phyloP scores from a whole-genome alignment of 768 basidiomycete genomes.

The Pholiota microspora region DNA sequence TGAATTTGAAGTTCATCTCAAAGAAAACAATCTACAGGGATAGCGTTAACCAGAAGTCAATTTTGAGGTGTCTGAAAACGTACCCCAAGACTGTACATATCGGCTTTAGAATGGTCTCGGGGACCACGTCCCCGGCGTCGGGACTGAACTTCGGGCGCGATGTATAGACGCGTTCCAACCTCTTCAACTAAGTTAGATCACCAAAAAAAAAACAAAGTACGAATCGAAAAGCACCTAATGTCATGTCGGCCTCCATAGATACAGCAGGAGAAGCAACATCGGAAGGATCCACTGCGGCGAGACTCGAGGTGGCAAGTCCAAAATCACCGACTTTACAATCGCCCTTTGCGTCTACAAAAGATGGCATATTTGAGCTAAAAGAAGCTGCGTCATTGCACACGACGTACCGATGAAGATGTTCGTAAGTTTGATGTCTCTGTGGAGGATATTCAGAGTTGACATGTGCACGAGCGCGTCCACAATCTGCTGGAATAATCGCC shows the following conservation, averaged over 20 bases:
- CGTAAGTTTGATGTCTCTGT: conserved; percentile 88
- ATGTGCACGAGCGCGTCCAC: conserved; percentile 90
- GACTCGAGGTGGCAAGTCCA: conserved; percentile 82
- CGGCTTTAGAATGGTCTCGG: conserved; percentile 85
- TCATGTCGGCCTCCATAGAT: conserved; percentile 65
- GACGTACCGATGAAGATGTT: conserved; percentile 90
- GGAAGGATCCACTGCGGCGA: conserved; percentile 76
- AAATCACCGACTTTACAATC: conserved; percentile 96
- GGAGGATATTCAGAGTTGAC: conserved; percentile 82
- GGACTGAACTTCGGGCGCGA: conserved; percentile 86
- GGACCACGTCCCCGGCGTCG: conserved; percentile 47
- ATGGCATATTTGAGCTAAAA: conserved; percentile 3
- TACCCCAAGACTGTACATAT: conserved; percentile 93
- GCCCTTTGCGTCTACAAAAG: conserved; percentile 63
- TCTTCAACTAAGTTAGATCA: conserved; percentile 36
- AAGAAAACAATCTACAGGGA: conserved; percentile 86
- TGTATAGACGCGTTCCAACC: conserved; percentile 90
- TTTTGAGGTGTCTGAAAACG: conserved; percentile 21
- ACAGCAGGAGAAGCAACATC: conserved; percentile 50
- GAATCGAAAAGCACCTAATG: conserved; percentile 48
- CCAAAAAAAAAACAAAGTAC: not conserved
- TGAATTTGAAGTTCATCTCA: conserved; percentile 90
- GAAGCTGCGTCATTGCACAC: not conserved
- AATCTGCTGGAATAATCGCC: conserved; percentile 88
- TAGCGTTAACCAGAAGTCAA: conserved; percentile 1